Base-by-base conservation (phyloP, 768 basidiomycete genomes). In the Lactarius quietus region DNA sequence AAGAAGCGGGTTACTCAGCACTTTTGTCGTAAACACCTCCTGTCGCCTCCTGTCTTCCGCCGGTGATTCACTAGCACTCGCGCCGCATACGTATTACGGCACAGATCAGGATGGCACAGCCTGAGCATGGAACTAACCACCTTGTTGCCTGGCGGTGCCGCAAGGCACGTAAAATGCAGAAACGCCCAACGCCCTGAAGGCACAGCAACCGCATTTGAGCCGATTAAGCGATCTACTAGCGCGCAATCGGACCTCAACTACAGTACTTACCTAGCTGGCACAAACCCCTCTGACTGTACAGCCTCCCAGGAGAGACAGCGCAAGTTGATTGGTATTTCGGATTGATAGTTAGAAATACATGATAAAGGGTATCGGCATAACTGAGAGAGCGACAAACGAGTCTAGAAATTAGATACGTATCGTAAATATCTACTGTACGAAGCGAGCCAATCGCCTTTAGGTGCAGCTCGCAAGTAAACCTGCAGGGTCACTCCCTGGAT, bases 401-500 rank as follows among this genome's bases (percentile, higher is more conserved):
- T 48, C 45, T 26, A 48, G 43, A 45, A 45, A 26, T 5, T n/a
- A n/a, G 6, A 15, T 51, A 51, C 26, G 23, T 6, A 6, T 48
- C 23, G 12, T 5, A 14, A 48, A 48, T 12, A 12, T 48, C 45
- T 23, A 20, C 18, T n/a, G n/a, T 10, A 55, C 54, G 9, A 23
- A 14, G 23, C 36, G 3, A 14, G 17, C 8, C 53, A 29, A 15
- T 55, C 2, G 33, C 26, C 35, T 35, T 59, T 39, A 57, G 14
- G n/a, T 54, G 48, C 69, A 69, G 3, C 3, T 60, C 20, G 57
- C 15, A 12, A 69, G 69, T 6, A 62, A 7, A 15, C 63, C 66
- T 39, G 67, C 56, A 9, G 63, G 69, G 18, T 69, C 63, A 6
- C 58, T 59, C 45, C 76, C 76, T 52, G 79, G 79, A 66, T 80